Base-by-base conservation (phyloP, 1,284 basidiomycete genomes). In the Amylostereum areolatum region DNA sequence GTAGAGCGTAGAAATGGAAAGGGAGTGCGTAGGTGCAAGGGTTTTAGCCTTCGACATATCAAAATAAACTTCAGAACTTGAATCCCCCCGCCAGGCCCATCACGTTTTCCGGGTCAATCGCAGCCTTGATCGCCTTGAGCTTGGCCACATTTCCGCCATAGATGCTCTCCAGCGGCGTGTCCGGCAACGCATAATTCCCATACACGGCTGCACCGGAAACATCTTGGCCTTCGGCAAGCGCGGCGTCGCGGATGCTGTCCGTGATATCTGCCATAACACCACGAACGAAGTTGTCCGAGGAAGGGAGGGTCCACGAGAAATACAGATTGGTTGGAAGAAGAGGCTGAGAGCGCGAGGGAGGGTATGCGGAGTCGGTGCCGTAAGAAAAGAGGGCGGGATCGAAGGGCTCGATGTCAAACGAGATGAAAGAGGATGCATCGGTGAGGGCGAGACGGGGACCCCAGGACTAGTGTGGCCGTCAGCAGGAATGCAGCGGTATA, bases 381-480 rank as follows among this genome's bases (percentile, higher is more conserved):
- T 78, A 71, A 3, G 60, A 58, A 56, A 76, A 70, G 51, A 78
- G 55, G 28, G 58, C 58, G 1, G 73, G 61, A 3, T 78, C 66
- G 72, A 83, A 82, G 5, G 78, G 77, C 54, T 85, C 78, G 51
- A 80, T 66, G 48, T 69, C 73, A 56, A 80, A 82, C 9, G 74
- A 77, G 53, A 71, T 56, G 33, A 68, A 67, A 50, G 79, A 66
- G 49, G 71, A 73, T 56, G 80, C 80, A 5, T 45, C 39, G 49
- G 47, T 30, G 52, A 58, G 44, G n/a, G 52, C 51, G 12, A 65
- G 55, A 18, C 31, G 42, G 6, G 44, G 24, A 28, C 63, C 60
- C 62, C 60, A 66, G 51, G 58, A 60, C 65, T 66, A 45, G 9
- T 24, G 7, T n/a, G 25, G 18, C 4, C 18, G 3, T 25, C 4